A percentile compares a stretch with the other conserved stretches of the same genome.
phyloP scores from a whole-genome alignment of 2,329 filamentous ascomycete species.

The Colletotrichum lupini region DNA sequence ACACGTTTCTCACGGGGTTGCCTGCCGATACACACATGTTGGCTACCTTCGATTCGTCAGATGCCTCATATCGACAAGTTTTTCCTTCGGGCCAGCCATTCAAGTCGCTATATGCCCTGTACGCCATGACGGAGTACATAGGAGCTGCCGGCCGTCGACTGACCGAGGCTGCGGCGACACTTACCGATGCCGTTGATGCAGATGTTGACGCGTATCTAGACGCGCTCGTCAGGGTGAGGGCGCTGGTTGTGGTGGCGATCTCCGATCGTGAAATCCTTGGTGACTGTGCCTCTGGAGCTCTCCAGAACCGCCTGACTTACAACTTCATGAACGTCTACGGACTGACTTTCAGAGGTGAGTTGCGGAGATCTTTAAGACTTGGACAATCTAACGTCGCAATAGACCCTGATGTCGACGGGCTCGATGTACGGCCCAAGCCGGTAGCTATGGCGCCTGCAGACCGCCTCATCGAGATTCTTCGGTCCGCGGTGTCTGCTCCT shows the following conservation, averaged over 20 bases:
- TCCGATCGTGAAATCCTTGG: conserved; percentile 28
- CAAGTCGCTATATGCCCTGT: conserved; percentile 78
- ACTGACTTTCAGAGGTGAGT: conserved; percentile 64
- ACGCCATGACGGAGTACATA: conserved; percentile 73
- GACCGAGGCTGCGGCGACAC: conserved; percentile 11
- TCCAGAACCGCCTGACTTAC: conserved; percentile 61
- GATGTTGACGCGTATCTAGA: conserved; percentile 44
- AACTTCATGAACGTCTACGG: conserved; percentile 68
- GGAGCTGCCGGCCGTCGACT: conserved; percentile 50
- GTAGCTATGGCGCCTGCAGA: conserved; percentile 37
- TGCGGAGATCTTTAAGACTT: no score
- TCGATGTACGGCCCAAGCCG: conserved; percentile 28
- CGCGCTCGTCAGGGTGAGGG: conserved; percentile 57
- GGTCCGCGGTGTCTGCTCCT: conserved; percentile 28
- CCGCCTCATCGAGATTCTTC: conserved; percentile 45
- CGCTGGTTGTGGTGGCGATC: conserved; percentile 64
- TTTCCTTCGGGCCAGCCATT: conserved; percentile 78
- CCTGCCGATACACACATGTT: conserved; percentile 74
- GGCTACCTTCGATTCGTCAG: conserved; percentile 65
- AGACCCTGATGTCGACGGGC: conserved; percentile 38
- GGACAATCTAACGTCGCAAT: conserved; percentile 35
- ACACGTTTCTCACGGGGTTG: conserved; percentile 76
- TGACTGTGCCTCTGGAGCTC: conserved; percentile 46
- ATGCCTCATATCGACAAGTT: conserved; percentile 66
- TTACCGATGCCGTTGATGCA: conserved; percentile 33